A percentile compares a stretch with the other conserved stretches of the same genome.
These are phyloP conservation scores for Quillaja saponaria DNA, from an alignment of 306 rosid species.

Conservation along the genomic window DNA sequence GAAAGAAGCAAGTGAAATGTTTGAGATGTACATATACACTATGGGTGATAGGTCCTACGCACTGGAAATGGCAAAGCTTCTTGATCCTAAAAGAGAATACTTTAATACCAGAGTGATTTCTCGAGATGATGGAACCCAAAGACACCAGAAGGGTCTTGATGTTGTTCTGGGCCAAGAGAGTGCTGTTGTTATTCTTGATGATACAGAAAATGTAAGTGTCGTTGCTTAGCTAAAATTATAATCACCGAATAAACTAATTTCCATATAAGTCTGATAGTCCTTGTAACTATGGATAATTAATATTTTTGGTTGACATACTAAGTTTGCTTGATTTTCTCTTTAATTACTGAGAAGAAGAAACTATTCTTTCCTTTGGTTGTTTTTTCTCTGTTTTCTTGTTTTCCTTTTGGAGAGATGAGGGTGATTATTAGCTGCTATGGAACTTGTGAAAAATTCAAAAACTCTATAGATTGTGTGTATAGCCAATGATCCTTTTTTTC, in stretches of 20 bases:
- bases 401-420: too few relatives aligned
- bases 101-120: conserved; percentile 75
- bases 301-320: too few relatives aligned
- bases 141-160: conserved; percentile 90
- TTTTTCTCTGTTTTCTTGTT: too few relatives aligned
- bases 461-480: too few relatives aligned
- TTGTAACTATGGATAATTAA: too few relatives aligned
- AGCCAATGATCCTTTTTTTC: too few relatives aligned
- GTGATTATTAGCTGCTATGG: too few relatives aligned
- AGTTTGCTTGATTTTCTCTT: too few relatives aligned
- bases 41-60: conserved; percentile 96
- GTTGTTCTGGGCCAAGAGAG: conserved; percentile 85
- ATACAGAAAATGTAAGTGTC: conserved; percentile 78
- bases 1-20: conserved; percentile 72
- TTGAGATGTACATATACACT: conserved; percentile 87
- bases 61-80: conserved; percentile 79
- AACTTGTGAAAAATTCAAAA: too few relatives aligned
- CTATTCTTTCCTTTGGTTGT: not conserved
- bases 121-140: conserved; percentile 88
- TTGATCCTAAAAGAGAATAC: conserved; percentile 81
- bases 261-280: conserved; percentile 14
- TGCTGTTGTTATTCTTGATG: conserved; percentile 85
- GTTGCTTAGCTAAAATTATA: conserved; percentile 16
- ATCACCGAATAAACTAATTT: conserved; percentile 9
- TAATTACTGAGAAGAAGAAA: too few relatives aligned